Evolutionary conservation across 2,329 filamentous ascomycete species (phyloP), one percentile per base, ranked within the genome.

Genomic region (Clonostachys solani): DNA sequence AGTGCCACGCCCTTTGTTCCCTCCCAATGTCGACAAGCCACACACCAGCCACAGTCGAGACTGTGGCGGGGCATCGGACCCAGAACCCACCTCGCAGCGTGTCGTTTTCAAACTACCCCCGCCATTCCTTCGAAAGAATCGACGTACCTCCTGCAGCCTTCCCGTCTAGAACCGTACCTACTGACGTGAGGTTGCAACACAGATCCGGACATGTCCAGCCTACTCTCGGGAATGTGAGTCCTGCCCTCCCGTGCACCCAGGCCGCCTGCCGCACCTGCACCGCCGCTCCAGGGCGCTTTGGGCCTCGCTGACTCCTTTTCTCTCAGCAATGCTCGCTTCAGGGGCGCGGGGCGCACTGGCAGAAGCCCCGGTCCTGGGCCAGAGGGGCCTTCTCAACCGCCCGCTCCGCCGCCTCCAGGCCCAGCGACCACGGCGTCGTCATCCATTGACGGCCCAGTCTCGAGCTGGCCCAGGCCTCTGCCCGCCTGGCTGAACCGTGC

Each of bases 401-500:
- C 66, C 6, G 23, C 47, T 9, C 43, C 43, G 6, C 13, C 47
- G 6, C 45, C 52, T 46, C 42, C 53, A 38, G 35, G 51, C 42
- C 33, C 62, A 66, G 63, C 52, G 66, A 71, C 61, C 57, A 64
- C 17, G 23, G 34, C 41, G 3, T 35, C 42, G 19, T 35, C 34
- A 16, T 7, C 33, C 6, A 42, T 35, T 13, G 37, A 42, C 33
- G 43, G 47, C 5, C 43, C 47, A 42, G 65, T 65, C 47, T 53
- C 63, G 35, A 68, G 60, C 51, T 68, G 67, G 51, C 82, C 82
- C 46, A 74, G 77, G 43, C 75, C 77, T n/a, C 68, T 80, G 52
- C 86, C 86, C 18, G 70, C 87, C 52, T 91, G 88, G 83, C 81
- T 91, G 59, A 86, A 88, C 60, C 78, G 86, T 45, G 73, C 82